Percentiles rank a stretch among this genome's conserved stretches.
These are phyloP conservation scores for Termitomyces sp. DNA, from an alignment of 768 basidiomycete genomes.

Conservation along the genomic window DNA sequence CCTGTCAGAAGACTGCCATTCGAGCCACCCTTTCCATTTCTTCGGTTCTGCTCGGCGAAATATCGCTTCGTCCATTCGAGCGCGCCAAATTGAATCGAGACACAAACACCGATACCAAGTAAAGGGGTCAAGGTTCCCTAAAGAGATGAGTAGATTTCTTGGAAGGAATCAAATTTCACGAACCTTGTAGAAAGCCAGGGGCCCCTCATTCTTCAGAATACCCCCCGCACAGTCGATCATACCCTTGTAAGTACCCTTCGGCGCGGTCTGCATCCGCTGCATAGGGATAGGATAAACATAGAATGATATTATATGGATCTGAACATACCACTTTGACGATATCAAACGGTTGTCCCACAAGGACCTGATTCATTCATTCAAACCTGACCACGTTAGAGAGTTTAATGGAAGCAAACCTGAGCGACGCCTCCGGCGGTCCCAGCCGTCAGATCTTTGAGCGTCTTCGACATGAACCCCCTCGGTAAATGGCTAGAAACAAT, in stretches of 20 bases:
- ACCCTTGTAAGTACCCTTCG: constrained; percentile 83
- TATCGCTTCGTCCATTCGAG: constrained; percentile 82
- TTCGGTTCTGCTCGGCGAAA: constrained; percentile 63
- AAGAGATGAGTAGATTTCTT: not conserved
- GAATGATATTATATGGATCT: not conserved
- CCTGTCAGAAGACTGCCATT: constrained; percentile 58
- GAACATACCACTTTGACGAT: constrained; percentile 91
- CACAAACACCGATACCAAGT: constrained; percentile 89
- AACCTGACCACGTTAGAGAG: constrained; percentile 11
- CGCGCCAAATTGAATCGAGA: constrained; percentile 94
- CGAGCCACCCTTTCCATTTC: constrained; percentile 56
- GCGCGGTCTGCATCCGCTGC: constrained; percentile 92
- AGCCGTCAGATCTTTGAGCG: constrained; percentile 82
- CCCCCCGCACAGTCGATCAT: constrained; percentile 90
- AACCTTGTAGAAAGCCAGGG: constrained; percentile 94
- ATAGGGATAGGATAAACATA: not conserved
- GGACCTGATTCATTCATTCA: constrained; percentile 44
- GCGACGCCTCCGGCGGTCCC: constrained; percentile 91
- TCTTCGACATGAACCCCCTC: constrained; percentile 46
- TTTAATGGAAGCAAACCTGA: constrained; percentile 48
- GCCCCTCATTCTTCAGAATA: constrained; percentile 88
- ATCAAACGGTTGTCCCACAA: constrained; percentile 94
- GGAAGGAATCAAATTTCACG: not conserved
- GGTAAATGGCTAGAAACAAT: constrained; percentile 3
- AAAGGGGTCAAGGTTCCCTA: constrained; percentile 90